Evolutionary conservation across 78 protist species (phyloP).

Genomic region (Speleostelium caveatum): DNA sequence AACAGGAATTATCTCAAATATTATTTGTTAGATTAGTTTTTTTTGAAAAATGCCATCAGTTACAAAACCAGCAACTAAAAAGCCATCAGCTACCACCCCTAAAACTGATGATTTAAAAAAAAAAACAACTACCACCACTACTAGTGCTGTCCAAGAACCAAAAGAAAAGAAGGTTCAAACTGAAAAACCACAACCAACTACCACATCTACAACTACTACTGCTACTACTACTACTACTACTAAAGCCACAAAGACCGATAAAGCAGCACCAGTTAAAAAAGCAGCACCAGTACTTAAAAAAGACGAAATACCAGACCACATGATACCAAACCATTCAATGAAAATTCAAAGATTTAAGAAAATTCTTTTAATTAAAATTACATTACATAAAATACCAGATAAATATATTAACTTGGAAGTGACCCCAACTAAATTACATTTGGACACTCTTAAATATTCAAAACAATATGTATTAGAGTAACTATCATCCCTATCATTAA

Average conservation of each 20-base stretch:
- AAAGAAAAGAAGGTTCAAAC: no score
- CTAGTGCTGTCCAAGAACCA: no score
- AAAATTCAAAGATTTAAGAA: background rate
- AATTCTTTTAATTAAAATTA: slow-evolving; percentile 3
- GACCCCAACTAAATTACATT: slow-evolving; percentile 16
- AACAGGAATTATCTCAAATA: no score
- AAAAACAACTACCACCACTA: no score
- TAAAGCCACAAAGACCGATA: background rate
- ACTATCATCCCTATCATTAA: no score
- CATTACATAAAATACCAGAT: slow-evolving; percentile 67
- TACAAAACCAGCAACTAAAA: no score
- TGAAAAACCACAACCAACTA: no score
- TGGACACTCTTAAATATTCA: slow-evolving; percentile 48
- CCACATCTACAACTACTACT: background rate
- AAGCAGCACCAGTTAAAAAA: background rate
- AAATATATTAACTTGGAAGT: slow-evolving; percentile 31
- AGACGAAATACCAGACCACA: slow-evolving; percentile 10
- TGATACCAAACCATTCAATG: slow-evolving; percentile 35
- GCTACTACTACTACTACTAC: background rate
- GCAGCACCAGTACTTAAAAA: background rate
- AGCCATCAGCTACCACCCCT: no score
- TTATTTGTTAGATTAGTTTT: no score
- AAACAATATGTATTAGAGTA: background rate
- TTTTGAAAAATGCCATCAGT: no score
- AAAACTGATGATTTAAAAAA: no score